phyloP scores from a whole-genome alignment of 306 rosid genomes.

The Adenanthera pavonina region DNA sequence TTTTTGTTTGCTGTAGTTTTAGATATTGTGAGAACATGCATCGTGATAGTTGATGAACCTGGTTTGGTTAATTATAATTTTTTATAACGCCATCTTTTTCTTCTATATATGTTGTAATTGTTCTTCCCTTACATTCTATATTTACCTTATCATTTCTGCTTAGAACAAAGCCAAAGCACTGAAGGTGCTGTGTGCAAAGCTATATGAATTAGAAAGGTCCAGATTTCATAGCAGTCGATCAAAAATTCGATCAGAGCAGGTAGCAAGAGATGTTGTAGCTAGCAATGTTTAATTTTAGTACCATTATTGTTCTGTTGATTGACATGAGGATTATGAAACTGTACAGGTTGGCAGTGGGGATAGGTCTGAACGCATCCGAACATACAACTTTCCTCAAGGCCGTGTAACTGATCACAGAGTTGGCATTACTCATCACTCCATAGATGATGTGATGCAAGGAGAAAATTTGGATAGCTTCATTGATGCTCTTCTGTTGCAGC shows the following conservation, averaged over 20 bases:
- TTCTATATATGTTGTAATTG: not conserved
- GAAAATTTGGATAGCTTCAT: slow-evolving; percentile 75
- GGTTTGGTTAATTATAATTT: not conserved
- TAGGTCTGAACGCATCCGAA: slow-evolving; percentile 89
- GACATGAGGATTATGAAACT: slow-evolving; percentile 32
- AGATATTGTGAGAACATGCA: slow-evolving; percentile 9
- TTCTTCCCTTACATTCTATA: slow-evolving; percentile 5
- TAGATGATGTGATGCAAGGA: slow-evolving; percentile 85
- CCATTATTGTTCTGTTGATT: slow-evolving; percentile 27
- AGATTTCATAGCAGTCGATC: slow-evolving; percentile 72
- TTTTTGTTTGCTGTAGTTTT: not conserved
- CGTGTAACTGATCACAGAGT: slow-evolving; percentile 94
- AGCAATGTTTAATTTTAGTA: slow-evolving; percentile 7
- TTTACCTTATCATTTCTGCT: slow-evolving; percentile 37
- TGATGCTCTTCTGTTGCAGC: slow-evolving; percentile 83
- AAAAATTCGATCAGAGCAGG: slow-evolving; percentile 87
- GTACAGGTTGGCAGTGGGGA: slow-evolving; percentile 91
- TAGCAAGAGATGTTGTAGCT: slow-evolving; percentile 25
- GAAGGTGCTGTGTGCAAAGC: slow-evolving; percentile 86
- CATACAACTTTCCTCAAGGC: slow-evolving; percentile 93
- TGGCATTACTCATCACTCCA: slow-evolving; percentile 79
- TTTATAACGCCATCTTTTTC: slow-evolving; percentile 16
- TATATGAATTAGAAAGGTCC: slow-evolving; percentile 81
- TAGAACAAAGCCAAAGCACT: slow-evolving; percentile 93
- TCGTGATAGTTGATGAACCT: slow-evolving; percentile 16